phyloP scores from a whole-genome alignment of 2,329 filamentous ascomycete species.

The Fusarium praegraminearum region DNA sequence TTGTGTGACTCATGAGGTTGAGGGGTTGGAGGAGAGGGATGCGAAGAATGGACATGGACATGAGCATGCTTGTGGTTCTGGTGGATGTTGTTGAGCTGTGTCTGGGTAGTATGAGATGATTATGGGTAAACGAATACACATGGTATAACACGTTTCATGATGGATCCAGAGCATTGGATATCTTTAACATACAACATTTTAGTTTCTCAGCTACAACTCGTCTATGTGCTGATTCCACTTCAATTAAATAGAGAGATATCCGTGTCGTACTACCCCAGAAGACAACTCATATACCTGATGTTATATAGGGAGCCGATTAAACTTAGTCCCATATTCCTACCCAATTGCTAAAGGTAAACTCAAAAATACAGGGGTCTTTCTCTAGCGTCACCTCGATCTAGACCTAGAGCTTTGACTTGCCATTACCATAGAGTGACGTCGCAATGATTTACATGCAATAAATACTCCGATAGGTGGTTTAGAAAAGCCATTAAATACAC shows the following conservation, averaged over 20 bases:
- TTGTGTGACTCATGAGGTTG: constrained; percentile 32
- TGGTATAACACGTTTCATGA: no score
- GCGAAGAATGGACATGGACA: constrained; percentile 32
- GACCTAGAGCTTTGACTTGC: background rate
- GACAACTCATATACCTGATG: no score
- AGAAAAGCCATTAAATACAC: background rate
- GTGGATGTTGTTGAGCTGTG: constrained; percentile 23
- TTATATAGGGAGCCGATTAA: no score
- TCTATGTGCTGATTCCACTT: fast-evolving
- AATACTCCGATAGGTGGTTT: background rate
- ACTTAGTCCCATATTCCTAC: no score
- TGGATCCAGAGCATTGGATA: no score
- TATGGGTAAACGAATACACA: no score
- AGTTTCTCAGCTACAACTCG: fast-evolving
- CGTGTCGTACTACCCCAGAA: no score
- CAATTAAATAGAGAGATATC: no score
- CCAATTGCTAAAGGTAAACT: background rate
- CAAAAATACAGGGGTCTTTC: background rate
- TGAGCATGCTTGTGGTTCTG: constrained; percentile 24
- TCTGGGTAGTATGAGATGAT: no score
- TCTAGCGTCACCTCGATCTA: background rate
- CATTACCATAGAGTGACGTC: background rate
- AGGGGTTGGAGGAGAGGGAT: constrained; percentile 14
- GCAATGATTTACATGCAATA: no score
- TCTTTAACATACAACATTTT: background rate